These are phyloP conservation scores for Penicillium griseofulvum DNA, from an alignment of 2,329 filamentous ascomycete genomes.

Conservation along the genomic window DNA sequence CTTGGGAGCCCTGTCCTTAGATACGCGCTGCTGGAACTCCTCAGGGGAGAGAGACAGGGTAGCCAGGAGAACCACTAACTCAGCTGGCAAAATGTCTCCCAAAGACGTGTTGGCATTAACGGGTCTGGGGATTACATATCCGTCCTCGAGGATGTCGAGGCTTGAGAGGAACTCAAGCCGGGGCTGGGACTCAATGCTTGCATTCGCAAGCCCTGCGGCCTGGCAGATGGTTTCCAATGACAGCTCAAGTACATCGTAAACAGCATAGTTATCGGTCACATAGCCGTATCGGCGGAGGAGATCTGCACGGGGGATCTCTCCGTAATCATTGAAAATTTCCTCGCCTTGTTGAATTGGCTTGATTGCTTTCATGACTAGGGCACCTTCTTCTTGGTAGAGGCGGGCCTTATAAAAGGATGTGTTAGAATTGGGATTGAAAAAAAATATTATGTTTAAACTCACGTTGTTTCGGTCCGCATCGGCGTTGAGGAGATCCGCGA, in stretches of 20 bases:
- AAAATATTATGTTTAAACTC: slow-evolving; percentile 24
- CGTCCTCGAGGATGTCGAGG: slow-evolving; percentile 65
- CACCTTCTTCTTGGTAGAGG: slow-evolving; percentile 58
- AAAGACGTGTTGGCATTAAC: slow-evolving; percentile 23
- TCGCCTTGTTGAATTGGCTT: slow-evolving; percentile 66
- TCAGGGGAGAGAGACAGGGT: slow-evolving; percentile 33
- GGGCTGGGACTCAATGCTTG: slow-evolving; percentile 31
- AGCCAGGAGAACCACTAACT: slow-evolving; percentile 40
- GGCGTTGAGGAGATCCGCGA: slow-evolving; percentile 87
- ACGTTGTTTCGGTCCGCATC: slow-evolving; percentile 81
- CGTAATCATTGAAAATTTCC: slow-evolving; percentile 87
- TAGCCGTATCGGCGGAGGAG: slow-evolving; percentile 83
- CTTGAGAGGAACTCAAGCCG: slow-evolving; percentile 59
- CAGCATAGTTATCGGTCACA: slow-evolving; percentile 71
- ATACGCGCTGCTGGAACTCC: slow-evolving; percentile 33
- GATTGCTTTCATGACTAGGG: slow-evolving; percentile 69
- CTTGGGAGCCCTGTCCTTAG: slow-evolving; percentile 39
- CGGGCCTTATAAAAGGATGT: slow-evolving; percentile 45
- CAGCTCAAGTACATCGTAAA: slow-evolving; percentile 81
- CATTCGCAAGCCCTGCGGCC: slow-evolving; percentile 33
- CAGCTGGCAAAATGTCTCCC: slow-evolving; percentile 38
- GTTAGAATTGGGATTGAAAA: background rate
- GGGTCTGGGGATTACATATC: slow-evolving; percentile 60
- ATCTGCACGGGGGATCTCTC: slow-evolving; percentile 77
- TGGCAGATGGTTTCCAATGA: slow-evolving; percentile 59